phyloP scores from a whole-genome alignment of 2,329 filamentous ascomycete genomes.

The Penicillium paneum region DNA sequence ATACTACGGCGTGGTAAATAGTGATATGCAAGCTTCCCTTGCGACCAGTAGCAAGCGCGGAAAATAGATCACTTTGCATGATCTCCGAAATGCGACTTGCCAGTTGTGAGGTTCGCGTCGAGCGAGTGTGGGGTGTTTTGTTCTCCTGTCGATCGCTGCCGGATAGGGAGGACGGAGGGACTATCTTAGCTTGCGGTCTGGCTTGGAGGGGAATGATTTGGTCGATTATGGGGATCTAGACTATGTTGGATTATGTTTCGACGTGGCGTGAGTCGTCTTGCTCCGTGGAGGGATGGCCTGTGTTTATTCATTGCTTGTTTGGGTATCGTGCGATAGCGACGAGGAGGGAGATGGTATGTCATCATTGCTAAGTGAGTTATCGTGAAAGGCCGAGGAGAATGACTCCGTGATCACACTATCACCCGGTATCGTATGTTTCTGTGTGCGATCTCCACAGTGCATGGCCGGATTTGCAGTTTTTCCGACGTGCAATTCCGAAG shows the following conservation, averaged over 20 bases:
- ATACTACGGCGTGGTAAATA: not conserved
- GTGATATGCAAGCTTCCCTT: not conserved
- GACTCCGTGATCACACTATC: not conserved
- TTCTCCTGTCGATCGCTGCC: constrained; percentile 26
- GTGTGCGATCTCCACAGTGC: not conserved
- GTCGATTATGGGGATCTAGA: not conserved
- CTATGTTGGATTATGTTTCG: not conserved
- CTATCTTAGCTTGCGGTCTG: constrained; percentile 3
- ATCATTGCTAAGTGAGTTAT: not conserved
- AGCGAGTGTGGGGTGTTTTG: constrained; percentile 1
- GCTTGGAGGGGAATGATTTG: not conserved
- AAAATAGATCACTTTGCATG: not conserved
- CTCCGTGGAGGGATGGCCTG: not conserved
- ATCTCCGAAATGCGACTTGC: not conserved
- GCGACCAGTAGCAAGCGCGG: not conserved
- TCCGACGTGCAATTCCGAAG: not conserved
- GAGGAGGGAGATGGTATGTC: not conserved
- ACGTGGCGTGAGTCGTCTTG: constrained; percentile 2
- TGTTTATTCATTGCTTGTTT: constrained; percentile 2
- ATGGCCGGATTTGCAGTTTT: not conserved
- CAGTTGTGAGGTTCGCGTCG: not conserved
- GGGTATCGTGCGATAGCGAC: not conserved
- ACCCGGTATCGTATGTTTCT: not conserved
- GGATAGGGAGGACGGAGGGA: constrained; percentile 6
- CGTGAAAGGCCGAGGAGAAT: not conserved